A percentile compares a stretch with the other conserved stretches of the same genome.
phyloP scores from a whole-genome alignment of 192 early-diverging fungal genomes.

The Coemansia sp. region DNA sequence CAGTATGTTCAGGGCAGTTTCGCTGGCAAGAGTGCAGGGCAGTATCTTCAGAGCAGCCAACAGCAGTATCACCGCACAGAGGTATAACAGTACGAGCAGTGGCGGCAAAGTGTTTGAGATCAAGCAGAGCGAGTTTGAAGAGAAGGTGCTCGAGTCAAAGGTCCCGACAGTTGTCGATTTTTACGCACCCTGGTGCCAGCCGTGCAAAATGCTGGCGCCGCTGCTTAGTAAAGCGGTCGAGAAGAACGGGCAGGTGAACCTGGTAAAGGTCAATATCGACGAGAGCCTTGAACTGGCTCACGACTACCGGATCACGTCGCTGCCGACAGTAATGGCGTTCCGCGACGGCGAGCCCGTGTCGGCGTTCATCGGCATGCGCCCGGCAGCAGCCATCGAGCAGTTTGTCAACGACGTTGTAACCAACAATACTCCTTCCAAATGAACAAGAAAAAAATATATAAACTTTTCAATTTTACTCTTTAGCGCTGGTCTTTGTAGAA shows the following conservation, averaged over 20 bases:
- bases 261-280: slow-evolving; percentile 81
- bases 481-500: slow-evolving; percentile 41
- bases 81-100: not conserved
- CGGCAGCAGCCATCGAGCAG: slow-evolving; percentile 38
- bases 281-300: slow-evolving; percentile 57
- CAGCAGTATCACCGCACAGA: not conserved
- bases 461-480: not conserved
- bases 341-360: slow-evolving; percentile 60
- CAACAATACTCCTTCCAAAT: slow-evolving; percentile 54
- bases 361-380: slow-evolving; percentile 64
- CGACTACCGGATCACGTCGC: slow-evolving; percentile 65
- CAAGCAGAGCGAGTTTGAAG: slow-evolving; percentile 58
- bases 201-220: slow-evolving; percentile 76
- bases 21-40: too few species aligned
- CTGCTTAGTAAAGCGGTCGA: slow-evolving; percentile 63
- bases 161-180: slow-evolving; percentile 80
- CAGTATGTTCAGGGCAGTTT: too few species aligned
- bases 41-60: not conserved
- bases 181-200: slow-evolving; percentile 74
- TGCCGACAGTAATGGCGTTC: slow-evolving; percentile 77
- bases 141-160: slow-evolving; percentile 57
- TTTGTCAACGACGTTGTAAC: slow-evolving; percentile 60
- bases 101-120: slow-evolving; percentile 47
- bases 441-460: slow-evolving; percentile 33
- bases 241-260: slow-evolving; percentile 60